Evolutionary conservation across 2,329 filamentous ascomycete species (phyloP).

Genomic region (Lasiodiplodia sp.): DNA sequence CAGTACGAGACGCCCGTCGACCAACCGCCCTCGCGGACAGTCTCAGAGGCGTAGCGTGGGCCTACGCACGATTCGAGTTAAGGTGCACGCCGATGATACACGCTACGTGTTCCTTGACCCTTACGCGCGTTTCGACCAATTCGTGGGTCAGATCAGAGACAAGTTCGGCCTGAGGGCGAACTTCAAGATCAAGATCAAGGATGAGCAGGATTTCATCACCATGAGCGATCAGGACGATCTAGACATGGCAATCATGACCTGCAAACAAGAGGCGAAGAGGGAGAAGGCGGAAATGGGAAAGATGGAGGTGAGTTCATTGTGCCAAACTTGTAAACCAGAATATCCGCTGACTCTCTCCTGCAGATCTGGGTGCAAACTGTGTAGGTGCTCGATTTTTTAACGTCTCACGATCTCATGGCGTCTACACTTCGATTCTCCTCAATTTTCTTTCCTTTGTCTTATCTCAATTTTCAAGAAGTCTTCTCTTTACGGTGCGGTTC

Average conservation of each 20-base stretch:
- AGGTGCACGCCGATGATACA: conserved; percentile 86
- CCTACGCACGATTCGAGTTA: conserved; percentile 81
- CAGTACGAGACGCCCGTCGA: conserved; percentile 40
- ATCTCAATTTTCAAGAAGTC: conserved; percentile 14
- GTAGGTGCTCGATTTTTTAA: conserved; percentile 28
- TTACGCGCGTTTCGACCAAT: conserved; percentile 75
- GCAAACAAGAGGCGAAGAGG: conserved; percentile 72
- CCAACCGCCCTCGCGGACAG: conserved; percentile 9
- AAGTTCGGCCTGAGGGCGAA: conserved; percentile 82
- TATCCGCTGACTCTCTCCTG: background rate
- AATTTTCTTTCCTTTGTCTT: conserved; percentile 19
- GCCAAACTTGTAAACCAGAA: background rate
- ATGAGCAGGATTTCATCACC: conserved; percentile 96
- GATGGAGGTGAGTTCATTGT: conserved; percentile 78
- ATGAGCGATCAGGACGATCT: conserved; percentile 96
- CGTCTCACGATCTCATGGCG: conserved; percentile 26
- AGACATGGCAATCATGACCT: conserved; percentile 80
- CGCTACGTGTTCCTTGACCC: conserved; percentile 88
- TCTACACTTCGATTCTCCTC: conserved; percentile 24
- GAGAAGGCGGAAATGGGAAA: conserved; percentile 85
- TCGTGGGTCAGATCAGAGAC: conserved; percentile 79
- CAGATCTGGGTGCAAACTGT: conserved; percentile 29
- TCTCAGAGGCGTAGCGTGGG: conserved; percentile 49
- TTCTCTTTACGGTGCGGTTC: conserved; percentile 11
- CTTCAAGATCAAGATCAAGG: conserved; percentile 88